These are phyloP conservation scores for Fusarium metavorans DNA, from an alignment of 2,329 filamentous ascomycete species.

Conservation along the genomic window DNA sequence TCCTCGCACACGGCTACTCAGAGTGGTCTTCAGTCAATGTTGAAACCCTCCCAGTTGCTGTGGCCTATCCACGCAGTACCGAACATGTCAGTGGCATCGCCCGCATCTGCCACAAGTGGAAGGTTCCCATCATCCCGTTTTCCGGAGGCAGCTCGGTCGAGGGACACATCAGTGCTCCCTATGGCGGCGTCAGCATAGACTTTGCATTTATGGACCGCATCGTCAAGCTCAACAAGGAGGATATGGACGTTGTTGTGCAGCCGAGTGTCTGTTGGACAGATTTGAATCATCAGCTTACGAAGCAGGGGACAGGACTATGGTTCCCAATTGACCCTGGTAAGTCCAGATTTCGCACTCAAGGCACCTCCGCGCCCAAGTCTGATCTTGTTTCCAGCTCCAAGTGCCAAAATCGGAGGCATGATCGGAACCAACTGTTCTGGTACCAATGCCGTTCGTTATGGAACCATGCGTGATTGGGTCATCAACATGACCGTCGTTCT, in stretches of 20 bases:
- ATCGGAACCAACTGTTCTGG: slow-evolving; percentile 76
- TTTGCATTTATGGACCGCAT: slow-evolving; percentile 76
- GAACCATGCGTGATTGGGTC: slow-evolving; percentile 83
- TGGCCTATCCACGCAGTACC: slow-evolving; percentile 73
- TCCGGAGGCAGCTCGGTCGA: slow-evolving; percentile 64
- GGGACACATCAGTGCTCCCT: slow-evolving; percentile 76
- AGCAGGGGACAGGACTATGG: slow-evolving; percentile 69
- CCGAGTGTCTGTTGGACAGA: slow-evolving; percentile 76
- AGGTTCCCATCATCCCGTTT: slow-evolving; percentile 73
- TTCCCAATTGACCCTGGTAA: slow-evolving; percentile 75
- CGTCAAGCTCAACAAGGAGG: slow-evolving; percentile 72
- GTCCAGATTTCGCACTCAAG: background rate
- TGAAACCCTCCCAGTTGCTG: slow-evolving; percentile 69
- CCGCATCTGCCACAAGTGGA: slow-evolving; percentile 70
- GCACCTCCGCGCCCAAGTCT: no score
- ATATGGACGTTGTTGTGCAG: slow-evolving; percentile 79
- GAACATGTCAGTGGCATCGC: slow-evolving; percentile 74
- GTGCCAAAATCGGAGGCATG: slow-evolving; percentile 69
- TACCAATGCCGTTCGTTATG: slow-evolving; percentile 72
- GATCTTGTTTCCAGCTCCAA: slow-evolving; percentile 52
- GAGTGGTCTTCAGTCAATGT: slow-evolving; percentile 79
- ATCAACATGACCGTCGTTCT: slow-evolving; percentile 78
- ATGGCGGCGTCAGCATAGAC: slow-evolving; percentile 77
- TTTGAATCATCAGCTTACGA: slow-evolving; percentile 73
- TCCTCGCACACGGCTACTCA: slow-evolving; percentile 74